Base-by-base conservation (phyloP, 2,329 filamentous ascomycete species). In the Neonectria faginata region DNA sequence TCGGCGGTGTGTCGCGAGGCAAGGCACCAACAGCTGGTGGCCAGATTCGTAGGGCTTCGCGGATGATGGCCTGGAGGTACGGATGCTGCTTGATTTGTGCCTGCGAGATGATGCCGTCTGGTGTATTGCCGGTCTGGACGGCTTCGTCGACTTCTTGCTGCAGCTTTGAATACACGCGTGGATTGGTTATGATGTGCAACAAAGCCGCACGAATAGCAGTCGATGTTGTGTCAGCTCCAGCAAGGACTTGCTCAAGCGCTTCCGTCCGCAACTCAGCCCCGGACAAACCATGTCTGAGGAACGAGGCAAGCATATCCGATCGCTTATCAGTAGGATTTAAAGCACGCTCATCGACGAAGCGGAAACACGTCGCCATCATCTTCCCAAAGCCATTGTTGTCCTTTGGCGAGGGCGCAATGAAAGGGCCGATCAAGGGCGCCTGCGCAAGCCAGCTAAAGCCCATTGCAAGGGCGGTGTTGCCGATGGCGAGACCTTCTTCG, bases 151-250 rank as follows among this genome's bases (percentile, higher is more conserved):
- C 80, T 66, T 89, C 87, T 0, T 69, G 67, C 39, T 83, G 81
- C 0, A 90, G 76, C 4, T 80, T 81, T 2, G 68, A 54, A 57
- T 86, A 84, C 0, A 84, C 79, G 0, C 77, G 75, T 0, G 85
- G 85, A 39, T 81, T 83, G 0, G 81, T 85, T 6, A 85, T 79
- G 54, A 89, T 74, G 68, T 85, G 82, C 12, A 88, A 79, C 52
- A 89, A 65, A 0, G 81, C 83, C 12, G 82, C 78, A 1, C 86
- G 82, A 33, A 82, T 76, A 1, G 72, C 74, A 0, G 71, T 76
- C 1, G 79, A 75, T 0, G 73, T 75, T 5, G 80, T 80, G n/a
- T 82, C 80, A 18, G 76, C 75, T 33, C 79, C 80, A 3, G 78
- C 79, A 11, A 81, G 71, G 22, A 78, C 73, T 27, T 78, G 76